These are phyloP conservation scores for Aegilops tauschii DNA, from an alignment of 176 grass and related monocot species.

Conservation along the genomic window DNA sequence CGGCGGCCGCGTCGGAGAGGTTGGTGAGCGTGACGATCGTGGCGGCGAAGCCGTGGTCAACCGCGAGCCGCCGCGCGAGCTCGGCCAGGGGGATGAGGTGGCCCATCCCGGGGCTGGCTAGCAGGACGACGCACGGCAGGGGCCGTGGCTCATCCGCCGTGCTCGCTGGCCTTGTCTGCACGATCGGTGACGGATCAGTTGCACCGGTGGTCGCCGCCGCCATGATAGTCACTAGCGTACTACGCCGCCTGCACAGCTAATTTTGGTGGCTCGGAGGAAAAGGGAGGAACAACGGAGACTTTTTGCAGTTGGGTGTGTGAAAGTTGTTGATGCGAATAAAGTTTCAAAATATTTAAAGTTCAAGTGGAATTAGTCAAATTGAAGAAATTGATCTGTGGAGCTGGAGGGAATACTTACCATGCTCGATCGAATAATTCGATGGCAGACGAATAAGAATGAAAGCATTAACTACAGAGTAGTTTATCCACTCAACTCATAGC, in stretches of 20 bases:
- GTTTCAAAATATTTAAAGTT: background rate
- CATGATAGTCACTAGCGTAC: background rate
- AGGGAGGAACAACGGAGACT: background rate
- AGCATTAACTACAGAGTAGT: too few relatives aligned
- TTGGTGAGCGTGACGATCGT: slow-evolving; percentile 35
- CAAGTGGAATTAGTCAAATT: background rate
- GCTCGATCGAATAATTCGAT: too few relatives aligned
- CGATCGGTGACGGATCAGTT: background rate
- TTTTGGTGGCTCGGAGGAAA: too few relatives aligned
- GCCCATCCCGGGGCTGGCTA: slow-evolving; percentile 38
- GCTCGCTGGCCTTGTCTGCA: background rate
- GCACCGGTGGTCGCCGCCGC: background rate
- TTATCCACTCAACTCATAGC: too few relatives aligned
- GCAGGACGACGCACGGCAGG: slow-evolving; percentile 29
- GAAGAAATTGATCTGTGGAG: background rate
- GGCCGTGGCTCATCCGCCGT: background rate
- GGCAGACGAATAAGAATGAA: too few relatives aligned
- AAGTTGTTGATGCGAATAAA: background rate
- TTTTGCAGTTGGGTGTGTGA: background rate
- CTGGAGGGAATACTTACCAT: too few relatives aligned
- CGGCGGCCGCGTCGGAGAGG: slow-evolving; percentile 14
- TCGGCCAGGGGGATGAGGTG: slow-evolving; percentile 57
- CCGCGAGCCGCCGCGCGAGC: slow-evolving; percentile 30
- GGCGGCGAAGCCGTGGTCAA: slow-evolving; percentile 29
- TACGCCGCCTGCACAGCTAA: background rate